Evolutionary conservation across 2,329 filamentous ascomycete genomes (phyloP).

Genomic region (Piedraia hortae): DNA sequence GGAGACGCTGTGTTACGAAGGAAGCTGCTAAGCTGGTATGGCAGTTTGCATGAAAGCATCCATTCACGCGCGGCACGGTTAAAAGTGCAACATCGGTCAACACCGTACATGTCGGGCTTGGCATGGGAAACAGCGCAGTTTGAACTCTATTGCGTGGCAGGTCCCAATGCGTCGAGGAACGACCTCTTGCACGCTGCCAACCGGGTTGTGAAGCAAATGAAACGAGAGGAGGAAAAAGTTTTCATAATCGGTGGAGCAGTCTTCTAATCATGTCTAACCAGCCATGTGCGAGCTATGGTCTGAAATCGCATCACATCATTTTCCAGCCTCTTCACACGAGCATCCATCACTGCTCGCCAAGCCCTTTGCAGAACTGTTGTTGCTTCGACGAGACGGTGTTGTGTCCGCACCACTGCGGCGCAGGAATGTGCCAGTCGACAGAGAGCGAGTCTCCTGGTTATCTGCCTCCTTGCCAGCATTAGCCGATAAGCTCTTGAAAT

Average conservation of each 20-base stretch:
- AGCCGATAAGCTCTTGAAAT: constrained; percentile 26
- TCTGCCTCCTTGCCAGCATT: neutral
- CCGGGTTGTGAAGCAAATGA: constrained; percentile 72
- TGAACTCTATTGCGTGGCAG: constrained; percentile 86
- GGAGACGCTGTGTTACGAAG: constrained; percentile 9
- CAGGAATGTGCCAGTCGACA: constrained; percentile 20
- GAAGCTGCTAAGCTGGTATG: constrained; percentile 57
- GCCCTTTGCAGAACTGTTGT: constrained; percentile 18
- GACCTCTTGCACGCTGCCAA: constrained; percentile 66
- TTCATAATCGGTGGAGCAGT: constrained; percentile 98
- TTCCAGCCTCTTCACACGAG: constrained; percentile 13
- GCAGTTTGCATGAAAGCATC: constrained; percentile 56
- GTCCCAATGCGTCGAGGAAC: constrained; percentile 32
- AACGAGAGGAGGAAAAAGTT: constrained; percentile 69
- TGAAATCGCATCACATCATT: constrained; percentile 17
- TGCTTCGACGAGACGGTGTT: constrained; percentile 16
- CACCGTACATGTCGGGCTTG: constrained; percentile 47
- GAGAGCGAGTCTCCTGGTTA: constrained; percentile 12
- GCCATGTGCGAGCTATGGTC: constrained; percentile 17
- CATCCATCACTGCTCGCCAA: constrained; percentile 16
- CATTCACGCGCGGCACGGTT: constrained; percentile 63
- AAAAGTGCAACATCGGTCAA: constrained; percentile 60
- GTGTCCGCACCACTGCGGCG: constrained; percentile 18
- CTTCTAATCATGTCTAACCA: constrained; percentile 15
- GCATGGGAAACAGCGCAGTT: constrained; percentile 82